These are phyloP conservation scores for Ceratobasidium papillatum DNA, from an alignment of 1,284 basidiomycete genomes.

Conservation along the genomic window DNA sequence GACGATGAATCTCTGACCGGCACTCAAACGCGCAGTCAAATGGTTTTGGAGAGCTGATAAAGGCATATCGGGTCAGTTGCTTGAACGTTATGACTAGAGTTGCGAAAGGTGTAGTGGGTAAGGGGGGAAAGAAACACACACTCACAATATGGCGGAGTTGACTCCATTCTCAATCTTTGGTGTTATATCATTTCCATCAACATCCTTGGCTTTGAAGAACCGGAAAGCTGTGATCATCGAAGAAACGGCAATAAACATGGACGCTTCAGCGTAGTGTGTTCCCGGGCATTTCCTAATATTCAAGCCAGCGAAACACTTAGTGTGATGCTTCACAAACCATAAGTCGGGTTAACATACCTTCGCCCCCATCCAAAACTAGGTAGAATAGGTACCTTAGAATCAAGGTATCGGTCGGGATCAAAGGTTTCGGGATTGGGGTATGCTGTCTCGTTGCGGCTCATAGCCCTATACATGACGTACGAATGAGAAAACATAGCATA, in stretches of 20 bases:
- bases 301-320: no score
- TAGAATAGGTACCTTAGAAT: conserved; percentile 4
- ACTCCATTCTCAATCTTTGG: not conserved
- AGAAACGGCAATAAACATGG: conserved; percentile 8
- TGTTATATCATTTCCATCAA: not conserved
- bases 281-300: conserved; percentile 22
- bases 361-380: conserved; percentile 33
- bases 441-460: conserved; percentile 15
- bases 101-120: no score
- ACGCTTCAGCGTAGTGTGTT: conserved; percentile 35
- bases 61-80: not conserved
- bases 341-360: not conserved
- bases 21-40: not conserved
- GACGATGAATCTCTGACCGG: not conserved
- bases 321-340: no score
- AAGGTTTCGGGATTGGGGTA: conserved; percentile 18
- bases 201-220: conserved; percentile 13
- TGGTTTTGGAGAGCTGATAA: not conserved
- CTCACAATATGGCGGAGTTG: conserved; percentile 14
- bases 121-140: not conserved
- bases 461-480: conserved; percentile 24
- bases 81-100: no score
- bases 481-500: not conserved
- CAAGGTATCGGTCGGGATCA: conserved; percentile 30
- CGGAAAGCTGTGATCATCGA: conserved; percentile 9